phyloP scores from a whole-genome alignment of 2,329 filamentous ascomycete genomes.

The Colletotrichum magnum region DNA sequence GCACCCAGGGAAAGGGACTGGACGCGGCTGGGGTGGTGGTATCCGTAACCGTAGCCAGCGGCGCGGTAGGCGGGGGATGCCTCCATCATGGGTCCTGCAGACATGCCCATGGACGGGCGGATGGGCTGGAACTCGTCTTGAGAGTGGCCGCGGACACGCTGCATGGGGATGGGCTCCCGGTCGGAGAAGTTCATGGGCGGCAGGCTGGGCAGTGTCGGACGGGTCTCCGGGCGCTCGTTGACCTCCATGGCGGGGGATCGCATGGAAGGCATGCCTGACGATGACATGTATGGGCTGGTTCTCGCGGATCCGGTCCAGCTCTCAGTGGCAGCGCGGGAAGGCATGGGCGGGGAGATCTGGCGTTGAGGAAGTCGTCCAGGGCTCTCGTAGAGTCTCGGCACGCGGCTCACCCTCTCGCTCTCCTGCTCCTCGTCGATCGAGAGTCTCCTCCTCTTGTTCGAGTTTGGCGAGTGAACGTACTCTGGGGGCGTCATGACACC shows the following conservation, averaged over 20 bases:
- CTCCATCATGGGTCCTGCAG: constrained; percentile 50
- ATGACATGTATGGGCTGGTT: constrained; percentile 53
- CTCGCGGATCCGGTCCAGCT: constrained; percentile 53
- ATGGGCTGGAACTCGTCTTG: constrained; percentile 54
- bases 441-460: constrained; percentile 63
- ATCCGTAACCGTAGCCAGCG: constrained; percentile 53
- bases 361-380: constrained; percentile 50
- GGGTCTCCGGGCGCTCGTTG: constrained; percentile 52
- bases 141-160: constrained; percentile 50
- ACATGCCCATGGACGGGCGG: constrained; percentile 47
- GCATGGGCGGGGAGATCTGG: constrained; percentile 53
- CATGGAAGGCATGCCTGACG: constrained; percentile 49
- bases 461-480: constrained; percentile 64
- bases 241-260: constrained; percentile 50
- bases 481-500: constrained; percentile 57
- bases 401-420: constrained; percentile 56
- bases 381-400: constrained; percentile 62
- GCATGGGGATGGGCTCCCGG: constrained; percentile 49
- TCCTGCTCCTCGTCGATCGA: constrained; percentile 59
- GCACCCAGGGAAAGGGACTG: constrained; percentile 64
- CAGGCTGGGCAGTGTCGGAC: constrained; percentile 58
- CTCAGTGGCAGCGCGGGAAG: constrained; percentile 48
- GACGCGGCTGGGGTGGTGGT: constrained; percentile 59
- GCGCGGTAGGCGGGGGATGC: constrained; percentile 50
- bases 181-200: constrained; percentile 55